Base-by-base conservation (phyloP, 306 rosid species). In the Quercus alba region DNA sequence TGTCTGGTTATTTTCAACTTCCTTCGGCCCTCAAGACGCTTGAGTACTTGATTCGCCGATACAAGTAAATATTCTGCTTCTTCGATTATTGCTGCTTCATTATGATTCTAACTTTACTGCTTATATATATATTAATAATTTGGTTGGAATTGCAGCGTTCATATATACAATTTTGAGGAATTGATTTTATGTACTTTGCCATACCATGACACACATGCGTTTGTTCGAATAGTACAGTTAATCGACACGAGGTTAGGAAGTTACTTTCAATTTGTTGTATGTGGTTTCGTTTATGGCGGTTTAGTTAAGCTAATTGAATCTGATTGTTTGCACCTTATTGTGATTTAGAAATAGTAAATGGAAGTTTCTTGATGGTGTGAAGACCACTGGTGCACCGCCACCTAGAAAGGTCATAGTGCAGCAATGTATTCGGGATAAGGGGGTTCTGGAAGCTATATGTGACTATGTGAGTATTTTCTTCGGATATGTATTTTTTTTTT, bases 361-460 rank as follows among this genome's bases (percentile, higher is more conserved):
- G 99, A 90, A 80, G 25, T 95, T 95, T 87, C 85, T 93, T 41
- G 89, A 91, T 21, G 97, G 89, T 52, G 99, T 95, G 55, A 91
- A 91, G 74, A 55, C 11, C 73, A 85, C 97, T 12, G 99, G 99
- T 82, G 97, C 99, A 51, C 89, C 96, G 1, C 99, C 90, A 1
- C 98, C 99, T 67, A 89, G 98, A 85, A 88, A 56, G 56, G 94
- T 93, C 83, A 85, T 93, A 81, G 96, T 93, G 83, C 94, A 93
- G 81, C 99, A 95, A 78, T 91, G 98, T 74, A 46, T 89, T 13
- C 85, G 94, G 25, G 99, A 95, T 83, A 83, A 82, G 85, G 92
- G 91, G 41, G 85, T 93, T 79, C 81, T 95, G 81, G 94, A 91
- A 56, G 89, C 73, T 75, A 68, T 95, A 70, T 93, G 97, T 85